phyloP scores from a whole-genome alignment of 768 basidiomycete genomes.

The Leccinum incarnatum region DNA sequence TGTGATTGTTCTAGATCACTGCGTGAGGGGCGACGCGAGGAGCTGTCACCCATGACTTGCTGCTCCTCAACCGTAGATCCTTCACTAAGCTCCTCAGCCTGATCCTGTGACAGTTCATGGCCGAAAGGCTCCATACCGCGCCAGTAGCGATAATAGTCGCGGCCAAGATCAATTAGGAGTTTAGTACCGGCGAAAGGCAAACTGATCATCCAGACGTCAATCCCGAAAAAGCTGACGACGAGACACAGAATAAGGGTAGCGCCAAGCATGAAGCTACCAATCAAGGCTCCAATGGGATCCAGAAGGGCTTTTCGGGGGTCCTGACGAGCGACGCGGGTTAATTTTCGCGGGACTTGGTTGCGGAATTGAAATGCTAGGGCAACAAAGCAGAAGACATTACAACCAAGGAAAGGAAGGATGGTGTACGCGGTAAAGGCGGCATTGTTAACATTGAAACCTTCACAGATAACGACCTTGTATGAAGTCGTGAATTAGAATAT shows the following conservation, averaged over 20 bases:
- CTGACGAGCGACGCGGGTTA: constrained; percentile 37
- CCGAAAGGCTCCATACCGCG: constrained; percentile 25
- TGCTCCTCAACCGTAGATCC: background rate
- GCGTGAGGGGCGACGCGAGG: background rate
- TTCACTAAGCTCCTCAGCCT: background rate
- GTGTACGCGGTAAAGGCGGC: constrained; percentile 79
- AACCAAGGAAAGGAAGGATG: constrained; percentile 74
- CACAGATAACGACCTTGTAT: constrained; percentile 68
- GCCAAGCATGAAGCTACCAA: constrained; percentile 67
- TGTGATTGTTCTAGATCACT: background rate
- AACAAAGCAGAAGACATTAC: constrained; percentile 59
- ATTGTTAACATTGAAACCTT: constrained; percentile 78
- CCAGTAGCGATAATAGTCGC: constrained; percentile 51
- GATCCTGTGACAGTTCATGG: background rate
- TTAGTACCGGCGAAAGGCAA: constrained; percentile 78
- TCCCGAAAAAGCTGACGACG: constrained; percentile 68
- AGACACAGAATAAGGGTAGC: constrained; percentile 72
- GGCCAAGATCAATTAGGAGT: constrained; percentile 60
- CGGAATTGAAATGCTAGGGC: constrained; percentile 62
- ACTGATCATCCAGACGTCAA: constrained; percentile 83
- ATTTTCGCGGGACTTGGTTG: constrained; percentile 46
- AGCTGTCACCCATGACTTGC: background rate
- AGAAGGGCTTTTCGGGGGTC: constrained; percentile 61
- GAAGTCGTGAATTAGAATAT: background rate
- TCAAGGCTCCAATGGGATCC: constrained; percentile 71